Conservation (phyloP, 2,329 filamentous ascomycete genomes). For the Chaetomium sp. region DNA sequence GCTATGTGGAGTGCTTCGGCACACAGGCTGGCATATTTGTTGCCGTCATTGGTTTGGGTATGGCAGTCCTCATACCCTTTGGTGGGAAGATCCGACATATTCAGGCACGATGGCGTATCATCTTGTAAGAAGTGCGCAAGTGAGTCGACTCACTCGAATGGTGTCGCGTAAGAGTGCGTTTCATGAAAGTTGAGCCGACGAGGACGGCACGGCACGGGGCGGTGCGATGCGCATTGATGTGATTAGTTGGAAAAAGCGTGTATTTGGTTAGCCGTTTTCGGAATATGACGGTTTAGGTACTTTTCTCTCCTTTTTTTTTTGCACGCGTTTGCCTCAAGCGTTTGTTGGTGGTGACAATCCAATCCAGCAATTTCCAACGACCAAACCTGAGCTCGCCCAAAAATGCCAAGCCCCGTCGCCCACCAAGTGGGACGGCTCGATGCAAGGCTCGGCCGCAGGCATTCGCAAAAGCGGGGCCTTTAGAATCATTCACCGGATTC, state of each 20-base stretch:
- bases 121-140: slow-evolving; percentile 16
- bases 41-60: slow-evolving; percentile 36
- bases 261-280: background rate
- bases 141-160: background rate
- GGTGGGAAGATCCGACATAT: slow-evolving; percentile 36
- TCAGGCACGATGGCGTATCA: slow-evolving; percentile 40
- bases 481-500: background rate
- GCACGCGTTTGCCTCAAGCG: background rate
- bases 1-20: slow-evolving; percentile 39
- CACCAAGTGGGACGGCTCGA: slow-evolving; percentile 16
- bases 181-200: background rate
- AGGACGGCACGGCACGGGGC: no score
- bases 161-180: background rate
- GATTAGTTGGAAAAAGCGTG: background rate
- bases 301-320: background rate
- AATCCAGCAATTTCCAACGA: no score
- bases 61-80: slow-evolving; percentile 36
- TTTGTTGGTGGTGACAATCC: background rate
- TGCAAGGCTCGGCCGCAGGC: slow-evolving; percentile 2
- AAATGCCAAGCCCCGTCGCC: background rate
- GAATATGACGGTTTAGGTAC: background rate
- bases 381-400: background rate
- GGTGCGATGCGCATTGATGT: no score
- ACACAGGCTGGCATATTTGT: slow-evolving; percentile 38
- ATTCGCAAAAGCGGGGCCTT: background rate